Evolutionary conservation across 106 monocot genomes (phyloP).

Genomic region (Acorus calamus): DNA sequence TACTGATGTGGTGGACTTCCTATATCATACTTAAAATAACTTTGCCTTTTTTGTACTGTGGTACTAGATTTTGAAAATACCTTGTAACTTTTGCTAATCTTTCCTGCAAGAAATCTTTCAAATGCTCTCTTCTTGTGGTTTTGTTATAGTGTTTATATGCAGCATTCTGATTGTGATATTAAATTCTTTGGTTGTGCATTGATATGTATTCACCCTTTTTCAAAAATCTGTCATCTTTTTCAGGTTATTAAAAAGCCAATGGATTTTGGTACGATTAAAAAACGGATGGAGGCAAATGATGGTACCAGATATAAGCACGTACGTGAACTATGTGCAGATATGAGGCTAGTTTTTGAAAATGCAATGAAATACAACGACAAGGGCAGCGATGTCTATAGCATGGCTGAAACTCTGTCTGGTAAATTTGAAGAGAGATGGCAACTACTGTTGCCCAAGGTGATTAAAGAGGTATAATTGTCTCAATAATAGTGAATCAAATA

Average conservation of each 20-base stretch:
- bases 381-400: constrained; percentile 53
- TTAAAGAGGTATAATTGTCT: constrained; percentile 58
- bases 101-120: not conserved
- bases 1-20: too few relatives aligned
- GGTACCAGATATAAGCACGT: constrained; percentile 72
- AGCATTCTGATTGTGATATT: too few relatives aligned
- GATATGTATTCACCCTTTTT: not conserved
- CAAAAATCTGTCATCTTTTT: constrained; percentile 2
- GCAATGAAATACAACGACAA: constrained; percentile 94
- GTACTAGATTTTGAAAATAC: too few relatives aligned
- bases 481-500: not conserved
- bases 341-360: constrained; percentile 78
- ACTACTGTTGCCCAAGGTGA: constrained; percentile 69
- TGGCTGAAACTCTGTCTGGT: constrained; percentile 71
- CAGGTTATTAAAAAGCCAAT: constrained; percentile 90
- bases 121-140: not conserved
- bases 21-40: too few relatives aligned
- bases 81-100: not conserved
- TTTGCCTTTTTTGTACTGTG: too few relatives aligned
- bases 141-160: too few relatives aligned
- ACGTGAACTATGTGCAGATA: constrained; percentile 91
- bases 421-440: constrained; percentile 96
- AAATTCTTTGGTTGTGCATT: not conserved
- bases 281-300: constrained; percentile 75
- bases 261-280: constrained; percentile 78